Evolutionary conservation across 148 eudicot genomes (phyloP), one percentile per base, ranked within the genome.

Genomic region (Mesembryanthemum crystallinum): DNA sequence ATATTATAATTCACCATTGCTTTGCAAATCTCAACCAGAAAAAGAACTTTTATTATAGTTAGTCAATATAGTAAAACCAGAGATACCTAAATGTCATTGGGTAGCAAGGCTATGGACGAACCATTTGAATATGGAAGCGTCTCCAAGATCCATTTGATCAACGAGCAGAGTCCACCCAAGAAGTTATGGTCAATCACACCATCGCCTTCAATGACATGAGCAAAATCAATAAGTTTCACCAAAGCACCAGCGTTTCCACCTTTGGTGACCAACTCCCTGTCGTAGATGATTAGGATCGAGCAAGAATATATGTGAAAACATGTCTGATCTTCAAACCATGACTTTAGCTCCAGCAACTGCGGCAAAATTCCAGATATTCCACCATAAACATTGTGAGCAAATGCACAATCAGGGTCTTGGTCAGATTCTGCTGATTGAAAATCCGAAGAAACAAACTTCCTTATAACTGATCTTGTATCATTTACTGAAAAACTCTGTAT

Each of bases 161-260:
- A 78, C n/a, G 94, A 92, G 80, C 94, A 94, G 28, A 94, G 86
- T 24, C 98, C 98, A 45, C 98, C 97, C 78, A 94, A 86, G 78
- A 92, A 90, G 78, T 92, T 94, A 75, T 94, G 98, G 81, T 94
- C 98, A 60, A 94, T 90, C 49, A 89, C 83, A 58, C 93, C 93
- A n/a, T 74, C 64, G 9, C 93, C 97, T 18, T 89, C 92, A 47
- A 74, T 42, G 76, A 88, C 97, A 85, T 94, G 98, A 17, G 97
- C 93, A 77, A 94, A 94, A 87, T 92, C 97, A 60, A 94, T 78
- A 11, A 94, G 90, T 85, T 87, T 90, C 37, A 92, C 67, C 74
- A 78, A 83, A 51, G 87, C 78, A 23, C 77, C 73, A 18, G 85
- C 74, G 72, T 72, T 67, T 74, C 70, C 77, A 33, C 87, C 89